Evolutionary conservation across 129 eudicot species (phyloP), one percentile per base, ranked within the genome.

Genomic region (Daucus carota): DNA sequence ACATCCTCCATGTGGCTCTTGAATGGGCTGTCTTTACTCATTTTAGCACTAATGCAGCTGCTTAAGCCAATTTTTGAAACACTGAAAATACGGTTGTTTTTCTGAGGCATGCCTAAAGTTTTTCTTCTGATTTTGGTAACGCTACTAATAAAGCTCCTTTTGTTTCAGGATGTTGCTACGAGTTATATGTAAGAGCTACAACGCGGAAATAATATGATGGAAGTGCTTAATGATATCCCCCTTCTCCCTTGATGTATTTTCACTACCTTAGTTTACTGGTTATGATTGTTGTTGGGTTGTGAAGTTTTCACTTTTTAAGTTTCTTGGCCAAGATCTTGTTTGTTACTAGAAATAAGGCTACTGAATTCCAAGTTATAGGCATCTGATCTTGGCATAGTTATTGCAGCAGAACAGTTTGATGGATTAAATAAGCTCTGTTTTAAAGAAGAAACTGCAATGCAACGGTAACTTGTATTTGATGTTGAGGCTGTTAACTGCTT

Each of bases 151-250:
- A 70, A n/a, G 8, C 16, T 38, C 43, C 73, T 40, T 40, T 70
- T 70, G 18, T 47, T 67, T 31, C 84, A 85, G 83, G 85, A 52
- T 85, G 88, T 73, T 85, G 80, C 76, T 85, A 85, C 28, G 85
- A 85, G 83, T 81, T 81, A 52, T 85, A 78, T 42, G 85, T 81
- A 5, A 85, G 45, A 75, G 83, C 88, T 20, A 60, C 57, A 6
- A 78, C 26, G 54, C 40, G 73, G 54, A 71, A 78, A 70, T 44
- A 75, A 31, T 77, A 71, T 8, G 32, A 31, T 29, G 73, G 70
- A 8, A 71, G 59, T 32, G 68, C 69, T 8, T 71, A 70, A 43
- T 14, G 50, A 41, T 1, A 22, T 20, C 1, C 28, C 28, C 60
- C 2, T 36, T 20, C 7, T 22, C 22, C 28, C 20, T 20, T 22